Conservation (phyloP, 2,329 filamentous ascomycete species). For the Neonectria coccinea region DNA sequence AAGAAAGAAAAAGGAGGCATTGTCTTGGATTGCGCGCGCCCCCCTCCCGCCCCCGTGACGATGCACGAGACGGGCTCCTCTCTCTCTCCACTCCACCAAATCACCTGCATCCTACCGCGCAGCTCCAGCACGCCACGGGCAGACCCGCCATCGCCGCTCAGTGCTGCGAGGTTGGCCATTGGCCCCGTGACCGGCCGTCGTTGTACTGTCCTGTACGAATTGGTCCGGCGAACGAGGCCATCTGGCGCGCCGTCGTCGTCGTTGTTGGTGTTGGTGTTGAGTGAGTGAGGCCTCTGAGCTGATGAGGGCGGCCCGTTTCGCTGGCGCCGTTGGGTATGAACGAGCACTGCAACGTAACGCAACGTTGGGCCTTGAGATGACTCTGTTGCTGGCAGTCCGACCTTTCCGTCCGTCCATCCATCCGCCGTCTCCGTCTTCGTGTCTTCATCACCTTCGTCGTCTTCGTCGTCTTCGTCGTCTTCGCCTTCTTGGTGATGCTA, state of each 20-base stretch:
- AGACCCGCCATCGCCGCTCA: conserved; percentile 23
- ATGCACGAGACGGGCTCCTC: conserved; percentile 38
- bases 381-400: background rate
- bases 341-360: conserved; percentile 3
- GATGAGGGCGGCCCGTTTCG: background rate
- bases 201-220: background rate
- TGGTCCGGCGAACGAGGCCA: background rate
- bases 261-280: no score
- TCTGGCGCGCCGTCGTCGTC: background rate
- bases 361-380: background rate
- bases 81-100: conserved; percentile 30
- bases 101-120: conserved; percentile 40
- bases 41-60: conserved; percentile 33
- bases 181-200: conserved; percentile 19
- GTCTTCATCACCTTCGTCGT: conserved; percentile 31
- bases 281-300: background rate
- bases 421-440: conserved; percentile 22
- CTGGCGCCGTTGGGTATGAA: conserved; percentile 2
- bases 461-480: conserved; percentile 26
- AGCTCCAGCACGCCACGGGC: conserved; percentile 33
- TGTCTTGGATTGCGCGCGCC: conserved; percentile 14
- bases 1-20: background rate
- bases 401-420: background rate
- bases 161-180: conserved; percentile 21
- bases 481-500: conserved; percentile 38